phyloP scores from a whole-genome alignment of 345 rosid genomes.

The Eucalyptus regnans region DNA sequence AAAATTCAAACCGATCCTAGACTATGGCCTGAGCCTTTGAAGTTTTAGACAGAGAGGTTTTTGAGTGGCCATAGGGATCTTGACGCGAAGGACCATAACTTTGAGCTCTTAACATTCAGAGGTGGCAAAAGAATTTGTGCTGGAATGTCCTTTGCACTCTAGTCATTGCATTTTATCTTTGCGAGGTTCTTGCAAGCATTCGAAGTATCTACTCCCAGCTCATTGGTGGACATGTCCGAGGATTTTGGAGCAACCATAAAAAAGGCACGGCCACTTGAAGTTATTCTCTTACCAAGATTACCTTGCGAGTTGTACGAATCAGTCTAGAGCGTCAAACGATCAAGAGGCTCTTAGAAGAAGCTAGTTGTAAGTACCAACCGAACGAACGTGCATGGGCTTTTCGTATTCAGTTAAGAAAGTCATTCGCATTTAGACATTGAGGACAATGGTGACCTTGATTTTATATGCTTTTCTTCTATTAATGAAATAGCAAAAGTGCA shows the following conservation, averaged over 20 bases:
- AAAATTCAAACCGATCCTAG: constrained; percentile 16
- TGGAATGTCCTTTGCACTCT: constrained; percentile 5
- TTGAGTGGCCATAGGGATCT: constrained; percentile 5
- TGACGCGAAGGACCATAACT: constrained; percentile 18
- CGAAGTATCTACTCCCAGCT: background rate
- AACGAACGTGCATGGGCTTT: background rate
- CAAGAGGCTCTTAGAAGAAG: background rate
- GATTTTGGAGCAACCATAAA: background rate
- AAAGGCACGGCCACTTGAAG: constrained; percentile 3
- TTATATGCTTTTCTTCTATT: no score
- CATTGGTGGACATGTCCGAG: constrained; percentile 7
- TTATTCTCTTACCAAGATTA: constrained; percentile 5
- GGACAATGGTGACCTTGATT: no score
- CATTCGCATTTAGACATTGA: no score
- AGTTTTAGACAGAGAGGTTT: constrained; percentile 28
- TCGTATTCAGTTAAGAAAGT: no score
- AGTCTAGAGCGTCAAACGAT: background rate
- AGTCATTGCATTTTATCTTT: constrained; percentile 4
- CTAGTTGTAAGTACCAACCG: background rate
- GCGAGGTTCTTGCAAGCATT: constrained; percentile 23
- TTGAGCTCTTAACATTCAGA: constrained; percentile 29
- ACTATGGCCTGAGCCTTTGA: constrained; percentile 17
- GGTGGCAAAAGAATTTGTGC: constrained; percentile 29
- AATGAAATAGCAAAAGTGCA: no score
- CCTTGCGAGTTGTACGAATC: background rate